Conservation (phyloP, 2,329 filamentous ascomycete species). For the Penicillium sp. region DNA sequence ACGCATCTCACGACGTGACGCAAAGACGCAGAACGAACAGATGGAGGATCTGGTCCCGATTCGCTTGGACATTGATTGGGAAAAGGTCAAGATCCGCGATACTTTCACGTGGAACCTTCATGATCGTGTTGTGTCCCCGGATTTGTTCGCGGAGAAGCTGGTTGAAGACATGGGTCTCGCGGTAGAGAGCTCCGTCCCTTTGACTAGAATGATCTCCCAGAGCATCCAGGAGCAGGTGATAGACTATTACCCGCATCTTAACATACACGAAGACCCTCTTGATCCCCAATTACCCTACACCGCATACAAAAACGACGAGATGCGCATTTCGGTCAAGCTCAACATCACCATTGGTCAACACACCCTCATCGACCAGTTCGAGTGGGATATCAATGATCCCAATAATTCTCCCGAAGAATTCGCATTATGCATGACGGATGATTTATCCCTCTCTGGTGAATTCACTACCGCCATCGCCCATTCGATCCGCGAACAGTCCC, state of each 20-base stretch:
- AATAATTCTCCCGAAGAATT: slow-evolving; percentile 94
- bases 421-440: slow-evolving; percentile 80
- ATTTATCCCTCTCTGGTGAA: slow-evolving; percentile 87
- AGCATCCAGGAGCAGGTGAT: slow-evolving; percentile 82
- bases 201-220: slow-evolving; percentile 64
- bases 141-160: slow-evolving; percentile 82
- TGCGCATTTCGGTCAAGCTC: slow-evolving; percentile 91
- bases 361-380: slow-evolving; percentile 93
- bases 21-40: slow-evolving; percentile 82
- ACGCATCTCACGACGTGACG: slow-evolving; percentile 73
- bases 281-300: slow-evolving; percentile 87
- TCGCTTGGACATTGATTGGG: slow-evolving; percentile 88
- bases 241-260: slow-evolving; percentile 91
- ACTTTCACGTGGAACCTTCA: slow-evolving; percentile 99
- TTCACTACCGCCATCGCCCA: slow-evolving; percentile 97
- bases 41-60: slow-evolving; percentile 89
- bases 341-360: slow-evolving; percentile 97
- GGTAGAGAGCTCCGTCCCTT: slow-evolving; percentile 57
- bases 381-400: slow-evolving; percentile 98
- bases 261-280: slow-evolving; percentile 81
- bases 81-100: slow-evolving; percentile 91
- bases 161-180: slow-evolving; percentile 83
- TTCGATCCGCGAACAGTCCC: slow-evolving; percentile 92
- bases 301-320: slow-evolving; percentile 98
- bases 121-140: slow-evolving; percentile 75